These are phyloP conservation scores for Macrophomina tecta DNA, from an alignment of 2,329 filamentous ascomycete genomes.

Conservation along the genomic window DNA sequence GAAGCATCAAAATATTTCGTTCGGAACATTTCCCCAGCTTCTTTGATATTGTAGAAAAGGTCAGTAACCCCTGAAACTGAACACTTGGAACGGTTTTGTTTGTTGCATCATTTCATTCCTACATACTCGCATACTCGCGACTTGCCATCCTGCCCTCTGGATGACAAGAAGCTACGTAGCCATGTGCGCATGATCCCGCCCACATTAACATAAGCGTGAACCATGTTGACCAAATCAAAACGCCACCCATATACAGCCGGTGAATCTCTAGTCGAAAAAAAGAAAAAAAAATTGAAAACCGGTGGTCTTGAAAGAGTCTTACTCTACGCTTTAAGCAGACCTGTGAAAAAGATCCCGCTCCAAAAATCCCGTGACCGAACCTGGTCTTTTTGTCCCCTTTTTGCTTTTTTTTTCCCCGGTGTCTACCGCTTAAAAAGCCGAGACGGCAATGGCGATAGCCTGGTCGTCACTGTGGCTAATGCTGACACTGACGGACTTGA, in stretches of 20 bases:
- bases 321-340: constrained; percentile 16
- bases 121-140: neutral
- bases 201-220: constrained; percentile 20
- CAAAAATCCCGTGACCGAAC: constrained; percentile 3
- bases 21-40: too few relatives aligned
- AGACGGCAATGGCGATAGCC: constrained; percentile 91
- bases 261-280: constrained; percentile 17
- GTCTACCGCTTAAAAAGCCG: constrained; percentile 66
- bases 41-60: too few relatives aligned
- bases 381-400: constrained; percentile 13
- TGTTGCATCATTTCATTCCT: constrained; percentile 8
- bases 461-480: constrained; percentile 96
- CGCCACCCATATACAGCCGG: constrained; percentile 15
- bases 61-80: too few relatives aligned
- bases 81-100: neutral
- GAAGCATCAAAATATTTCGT: too few relatives aligned
- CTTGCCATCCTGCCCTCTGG: constrained; percentile 20
- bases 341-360: constrained; percentile 6
- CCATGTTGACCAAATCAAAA: neutral
- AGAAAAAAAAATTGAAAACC: neutral
- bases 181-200: neutral
- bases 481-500: constrained; percentile 88
- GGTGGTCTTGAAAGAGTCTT: constrained; percentile 4
- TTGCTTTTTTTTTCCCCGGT: neutral
- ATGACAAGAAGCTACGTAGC: neutral